Evolutionary conservation across 2,329 filamentous ascomycete species (phyloP).

Genomic region (Endocalyx cinctus): DNA sequence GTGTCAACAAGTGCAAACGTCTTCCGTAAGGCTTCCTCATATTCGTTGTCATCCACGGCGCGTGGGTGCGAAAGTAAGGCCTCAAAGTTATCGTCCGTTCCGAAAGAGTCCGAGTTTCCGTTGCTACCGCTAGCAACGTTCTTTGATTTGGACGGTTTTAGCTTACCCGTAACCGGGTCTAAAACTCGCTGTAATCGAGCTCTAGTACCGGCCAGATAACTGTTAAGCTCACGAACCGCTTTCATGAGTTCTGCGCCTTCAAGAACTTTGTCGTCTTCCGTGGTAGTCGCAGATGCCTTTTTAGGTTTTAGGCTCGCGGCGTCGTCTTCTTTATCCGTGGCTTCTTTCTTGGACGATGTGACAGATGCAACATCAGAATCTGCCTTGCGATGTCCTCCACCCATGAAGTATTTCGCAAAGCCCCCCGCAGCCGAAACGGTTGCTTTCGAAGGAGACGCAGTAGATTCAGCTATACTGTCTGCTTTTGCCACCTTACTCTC

Average conservation of each 20-base stretch:
- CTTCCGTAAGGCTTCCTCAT: slow-evolving; percentile 66
- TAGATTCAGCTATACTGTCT: too few relatives aligned
- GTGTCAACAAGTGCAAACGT: slow-evolving; percentile 88
- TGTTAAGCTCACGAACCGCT: slow-evolving; percentile 77
- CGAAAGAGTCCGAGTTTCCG: slow-evolving; percentile 34
- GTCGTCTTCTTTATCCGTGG: slow-evolving; percentile 47
- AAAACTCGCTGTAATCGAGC: slow-evolving; percentile 58
- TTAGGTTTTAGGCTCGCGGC: slow-evolving; percentile 47
- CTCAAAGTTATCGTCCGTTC: slow-evolving; percentile 21
- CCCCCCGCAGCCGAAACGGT: slow-evolving; percentile 36
- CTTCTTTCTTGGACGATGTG: slow-evolving; percentile 51
- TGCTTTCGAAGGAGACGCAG: slow-evolving; percentile 14
- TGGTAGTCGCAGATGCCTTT: slow-evolving; percentile 39
- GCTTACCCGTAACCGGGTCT: slow-evolving; percentile 57
- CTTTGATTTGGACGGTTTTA: slow-evolving; percentile 52
- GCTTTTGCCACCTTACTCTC: slow-evolving; percentile 19
- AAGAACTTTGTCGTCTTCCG: slow-evolving; percentile 46
- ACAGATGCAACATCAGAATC: slow-evolving; percentile 56
- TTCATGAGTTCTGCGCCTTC: slow-evolving; percentile 80
- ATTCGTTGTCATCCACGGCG: slow-evolving; percentile 51
- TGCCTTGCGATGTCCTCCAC: slow-evolving; percentile 37
- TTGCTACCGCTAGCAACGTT: too few relatives aligned
- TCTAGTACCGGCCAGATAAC: slow-evolving; percentile 83
- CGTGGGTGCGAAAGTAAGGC: slow-evolving; percentile 36
- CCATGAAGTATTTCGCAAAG: slow-evolving; percentile 52